phyloP scores from a whole-genome alignment of 805 yeast species.

The Metschnikowia kofuensis region DNA sequence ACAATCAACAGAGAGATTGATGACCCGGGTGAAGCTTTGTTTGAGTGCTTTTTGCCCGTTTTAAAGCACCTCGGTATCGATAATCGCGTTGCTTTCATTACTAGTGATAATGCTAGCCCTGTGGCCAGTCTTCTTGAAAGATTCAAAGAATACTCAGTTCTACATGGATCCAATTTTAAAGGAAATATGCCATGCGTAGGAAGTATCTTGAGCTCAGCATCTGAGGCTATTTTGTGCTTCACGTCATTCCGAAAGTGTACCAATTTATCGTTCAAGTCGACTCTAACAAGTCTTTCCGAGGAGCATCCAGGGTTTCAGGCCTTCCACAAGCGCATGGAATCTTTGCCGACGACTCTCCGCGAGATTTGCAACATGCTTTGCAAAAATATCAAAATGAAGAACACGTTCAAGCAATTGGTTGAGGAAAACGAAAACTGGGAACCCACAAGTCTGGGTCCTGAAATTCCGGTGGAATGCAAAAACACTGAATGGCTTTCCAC shows the following conservation, averaged over 20 bases:
- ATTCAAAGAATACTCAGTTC: background rate
- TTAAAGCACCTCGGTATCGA: conserved; percentile 1
- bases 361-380: background rate
- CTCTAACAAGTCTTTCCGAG: background rate
- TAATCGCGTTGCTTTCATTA: conserved; percentile 1
- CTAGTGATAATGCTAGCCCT: background rate
- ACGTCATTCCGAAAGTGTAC: background rate
- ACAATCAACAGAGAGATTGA: background rate
- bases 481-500: background rate
- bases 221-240: background rate
- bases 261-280: background rate
- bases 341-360: background rate
- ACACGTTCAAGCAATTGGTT: background rate
- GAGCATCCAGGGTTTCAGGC: background rate
- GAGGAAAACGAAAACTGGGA: too few species aligned
- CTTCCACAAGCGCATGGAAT: background rate
- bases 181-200: conserved; percentile 2
- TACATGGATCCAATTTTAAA: background rate
- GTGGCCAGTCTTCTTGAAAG: background rate
- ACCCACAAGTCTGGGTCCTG: too few species aligned
- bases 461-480: too few species aligned
- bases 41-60: background rate
- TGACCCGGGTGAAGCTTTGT: background rate
- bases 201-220: background rate
- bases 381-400: background rate